phyloP scores from a whole-genome alignment of 192 early-diverging fungal genomes.

The Backusella parvicylindrica region DNA sequence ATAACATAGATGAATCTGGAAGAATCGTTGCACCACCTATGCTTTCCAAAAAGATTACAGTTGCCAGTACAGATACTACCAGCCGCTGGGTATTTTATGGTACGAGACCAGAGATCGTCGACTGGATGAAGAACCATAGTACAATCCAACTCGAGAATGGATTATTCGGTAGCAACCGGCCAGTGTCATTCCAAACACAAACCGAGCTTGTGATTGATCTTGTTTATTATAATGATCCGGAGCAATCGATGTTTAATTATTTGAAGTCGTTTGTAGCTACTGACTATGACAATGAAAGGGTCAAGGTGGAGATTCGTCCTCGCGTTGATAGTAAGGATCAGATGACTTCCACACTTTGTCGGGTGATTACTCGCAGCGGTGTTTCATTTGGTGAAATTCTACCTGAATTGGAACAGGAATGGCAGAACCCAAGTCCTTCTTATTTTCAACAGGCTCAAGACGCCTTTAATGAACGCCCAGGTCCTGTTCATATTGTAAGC shows the following conservation, averaged over 20 bases:
- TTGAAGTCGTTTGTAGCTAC: slow-evolving; percentile 39
- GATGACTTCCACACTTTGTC: slow-evolving; percentile 32
- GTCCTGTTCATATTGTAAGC: slow-evolving; percentile 21
- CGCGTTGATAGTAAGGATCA: slow-evolving; percentile 41
- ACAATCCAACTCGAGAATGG: slow-evolving; percentile 29
- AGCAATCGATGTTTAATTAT: slow-evolving; percentile 37
- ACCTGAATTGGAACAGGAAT: slow-evolving; percentile 39
- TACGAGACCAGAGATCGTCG: slow-evolving; percentile 42
- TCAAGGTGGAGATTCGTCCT: slow-evolving; percentile 43
- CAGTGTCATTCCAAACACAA: slow-evolving; percentile 29
- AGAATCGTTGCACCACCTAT: slow-evolving; percentile 44
- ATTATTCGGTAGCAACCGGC: slow-evolving; percentile 35
- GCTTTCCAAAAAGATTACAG: slow-evolving; percentile 39
- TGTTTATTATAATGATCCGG: slow-evolving; percentile 39
- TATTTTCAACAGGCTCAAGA: slow-evolving; percentile 39
- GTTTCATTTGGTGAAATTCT: slow-evolving; percentile 39
- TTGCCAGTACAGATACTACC: slow-evolving; percentile 37
- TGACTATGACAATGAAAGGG: slow-evolving; percentile 32
- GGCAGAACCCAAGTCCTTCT: slow-evolving; percentile 33
- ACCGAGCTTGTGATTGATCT: slow-evolving; percentile 48
- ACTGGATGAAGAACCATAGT: slow-evolving; percentile 36
- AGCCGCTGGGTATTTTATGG: slow-evolving; percentile 47
- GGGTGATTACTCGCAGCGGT: slow-evolving; percentile 42
- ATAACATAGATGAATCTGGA: neutral
- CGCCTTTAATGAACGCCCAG: slow-evolving; percentile 26